phyloP scores from a whole-genome alignment of 73 alveolate genomes.

The Tetrahymena borealis region DNA sequence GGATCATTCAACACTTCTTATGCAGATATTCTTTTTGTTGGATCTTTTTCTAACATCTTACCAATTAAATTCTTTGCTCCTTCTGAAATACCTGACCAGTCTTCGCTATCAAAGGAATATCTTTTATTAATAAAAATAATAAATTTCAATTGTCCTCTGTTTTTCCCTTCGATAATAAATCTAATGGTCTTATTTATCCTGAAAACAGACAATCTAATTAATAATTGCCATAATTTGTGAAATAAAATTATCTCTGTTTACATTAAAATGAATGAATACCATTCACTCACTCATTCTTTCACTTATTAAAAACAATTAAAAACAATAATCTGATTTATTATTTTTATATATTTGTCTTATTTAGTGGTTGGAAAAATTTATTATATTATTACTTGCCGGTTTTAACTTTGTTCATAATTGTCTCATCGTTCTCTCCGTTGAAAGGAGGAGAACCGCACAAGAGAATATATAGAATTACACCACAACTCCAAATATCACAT shows the following conservation, averaged over 20 bases:
- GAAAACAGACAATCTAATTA: too few species aligned
- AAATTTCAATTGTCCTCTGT: too few species aligned
- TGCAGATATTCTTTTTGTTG: conserved; percentile 50
- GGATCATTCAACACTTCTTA: conserved; percentile 59
- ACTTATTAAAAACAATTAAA: too few species aligned
- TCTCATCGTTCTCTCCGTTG: conserved; percentile 62
- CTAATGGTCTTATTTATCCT: too few species aligned
- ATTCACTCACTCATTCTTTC: too few species aligned
- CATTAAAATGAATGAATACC: too few species aligned
- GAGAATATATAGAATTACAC: conserved; percentile 65
- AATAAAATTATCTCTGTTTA: too few species aligned
- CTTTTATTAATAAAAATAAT: too few species aligned
- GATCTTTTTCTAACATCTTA: conserved; percentile 51
- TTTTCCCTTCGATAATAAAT: too few species aligned
- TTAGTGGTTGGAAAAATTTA: neutral
- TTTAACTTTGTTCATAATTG: conserved; percentile 55
- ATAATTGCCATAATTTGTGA: too few species aligned
- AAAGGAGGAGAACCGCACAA: conserved; percentile 67
- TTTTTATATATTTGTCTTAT: too few species aligned
- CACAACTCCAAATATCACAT: conserved; percentile 79
- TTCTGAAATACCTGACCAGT: conserved; percentile 48
- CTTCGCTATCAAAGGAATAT: conserved; percentile 39
- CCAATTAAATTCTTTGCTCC: conserved; percentile 61
- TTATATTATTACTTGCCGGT: conserved; percentile 46
- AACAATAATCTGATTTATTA: too few species aligned